phyloP scores from a whole-genome alignment of 2,329 filamentous ascomycete species.

The Apiospora pterosperma region DNA sequence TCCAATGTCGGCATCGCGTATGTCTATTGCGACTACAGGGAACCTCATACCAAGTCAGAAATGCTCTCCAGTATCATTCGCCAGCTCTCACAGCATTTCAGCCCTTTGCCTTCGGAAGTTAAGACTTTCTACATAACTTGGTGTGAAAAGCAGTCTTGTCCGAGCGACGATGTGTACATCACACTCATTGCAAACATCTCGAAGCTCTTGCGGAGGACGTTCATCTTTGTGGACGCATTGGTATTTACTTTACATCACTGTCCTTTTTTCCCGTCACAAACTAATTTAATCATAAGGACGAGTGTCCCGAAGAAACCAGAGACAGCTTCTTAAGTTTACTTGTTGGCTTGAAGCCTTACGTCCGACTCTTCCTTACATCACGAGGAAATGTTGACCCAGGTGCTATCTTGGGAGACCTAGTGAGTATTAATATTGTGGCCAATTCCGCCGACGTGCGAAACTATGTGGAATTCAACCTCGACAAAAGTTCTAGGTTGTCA shows the following conservation, averaged over 20 bases:
- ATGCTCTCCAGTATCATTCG: not conserved
- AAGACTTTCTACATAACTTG: not conserved
- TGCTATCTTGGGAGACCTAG: not conserved
- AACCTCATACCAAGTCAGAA: not conserved
- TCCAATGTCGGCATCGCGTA: not conserved
- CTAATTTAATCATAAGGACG: not conserved
- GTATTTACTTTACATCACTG: not conserved
- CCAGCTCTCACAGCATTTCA: not conserved
- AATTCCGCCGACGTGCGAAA: not conserved
- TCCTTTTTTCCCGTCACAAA: not conserved
- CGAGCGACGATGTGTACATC: not conserved
- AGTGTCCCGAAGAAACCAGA: not conserved
- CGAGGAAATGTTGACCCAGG: not conserved
- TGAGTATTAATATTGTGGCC: not conserved
- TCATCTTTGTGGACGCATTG: not conserved
- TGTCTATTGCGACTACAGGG: not conserved
- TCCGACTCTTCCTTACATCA: not conserved
- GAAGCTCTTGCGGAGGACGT: not conserved
- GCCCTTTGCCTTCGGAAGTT: not conserved
- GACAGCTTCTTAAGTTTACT: not conserved
- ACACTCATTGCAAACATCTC: not conserved
- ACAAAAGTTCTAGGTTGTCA: not conserved
- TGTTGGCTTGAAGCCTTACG: not conserved
- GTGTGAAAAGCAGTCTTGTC: not conserved
- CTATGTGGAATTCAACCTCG: not conserved